Base-by-base conservation (phyloP, 1,284 basidiomycete species). In the Cryptococcus maquisensis region DNA sequence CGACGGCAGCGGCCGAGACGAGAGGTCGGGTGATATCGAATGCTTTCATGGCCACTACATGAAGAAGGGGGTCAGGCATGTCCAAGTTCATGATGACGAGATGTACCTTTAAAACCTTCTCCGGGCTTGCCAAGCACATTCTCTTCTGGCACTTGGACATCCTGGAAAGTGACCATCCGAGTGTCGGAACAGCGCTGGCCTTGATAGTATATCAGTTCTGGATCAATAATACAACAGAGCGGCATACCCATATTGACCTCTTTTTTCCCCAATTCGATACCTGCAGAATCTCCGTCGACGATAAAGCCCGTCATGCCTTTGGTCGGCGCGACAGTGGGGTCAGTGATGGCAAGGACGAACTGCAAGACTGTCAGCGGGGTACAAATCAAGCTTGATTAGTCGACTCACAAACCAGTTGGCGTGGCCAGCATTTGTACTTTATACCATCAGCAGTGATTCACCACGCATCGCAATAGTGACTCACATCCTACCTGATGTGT, bases 231-330 rank as follows among this genome's bases (percentile, higher is more conserved):
- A 32, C 28, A 32, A 46, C 24, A 39, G 35, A 28, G 10, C 15
- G 35, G 51, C 65, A n/a, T 21, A 65, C 81, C 81, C 81, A 82
- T 82, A 70, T 82, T 82, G 63, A 82, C 78, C 63, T 81, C 78
- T 71, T 82, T 82, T 67, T 79, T 80, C 47, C 79, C 79, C 21
- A 77, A 55, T 9, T 60, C 63, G 53, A 82, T 77, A 5, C 81
- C 81, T 0, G 72, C 70, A 0, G 77, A 66, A 58, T 81, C 77
- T 16, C 75, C 80, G 45, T 82, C 81, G 26, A 82, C 80, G 23
- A 82, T 79, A 57, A 82, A 82, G 3, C 81, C 81, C 0, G 79
- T 79, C 76, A 82, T 79, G 10, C 78, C 71, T 61, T 78, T 79
- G 64, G 73, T 74, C 3, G 77, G 69, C 28, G 79, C 75, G 7